Evolutionary conservation across 2,329 filamentous ascomycete species (phyloP).

Genomic region (Coniochaeta hoffmannii): DNA sequence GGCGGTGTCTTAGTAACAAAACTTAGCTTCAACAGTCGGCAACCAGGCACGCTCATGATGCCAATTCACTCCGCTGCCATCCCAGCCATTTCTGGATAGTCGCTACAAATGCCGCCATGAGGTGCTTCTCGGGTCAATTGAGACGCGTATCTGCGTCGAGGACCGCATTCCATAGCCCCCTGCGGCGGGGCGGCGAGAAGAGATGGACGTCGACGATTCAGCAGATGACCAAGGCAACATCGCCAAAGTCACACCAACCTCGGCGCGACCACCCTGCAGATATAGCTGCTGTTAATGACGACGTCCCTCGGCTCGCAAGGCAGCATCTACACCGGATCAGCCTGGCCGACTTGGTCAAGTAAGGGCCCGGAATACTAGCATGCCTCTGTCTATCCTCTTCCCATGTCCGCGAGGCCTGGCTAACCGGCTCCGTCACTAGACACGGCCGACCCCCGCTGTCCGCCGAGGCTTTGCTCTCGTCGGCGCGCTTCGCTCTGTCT

Average conservation of each 20-base stretch:
- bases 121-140: constrained; percentile 28
- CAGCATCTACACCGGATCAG: constrained; percentile 75
- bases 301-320: constrained; percentile 71
- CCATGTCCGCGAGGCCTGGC: constrained; percentile 2
- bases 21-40: no score
- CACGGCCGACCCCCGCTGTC: constrained; percentile 80
- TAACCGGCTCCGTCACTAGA: constrained; percentile 25
- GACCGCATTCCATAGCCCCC: constrained; percentile 5
- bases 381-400: constrained; percentile 1
- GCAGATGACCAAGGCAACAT: not conserved
- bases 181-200: not conserved
- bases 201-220: constrained; percentile 10
- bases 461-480: constrained; percentile 71
- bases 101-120: constrained; percentile 41
- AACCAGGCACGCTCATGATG: no score
- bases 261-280: constrained; percentile 17
- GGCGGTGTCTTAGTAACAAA: not conserved
- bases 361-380: constrained; percentile 19
- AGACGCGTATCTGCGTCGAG: constrained; percentile 22
- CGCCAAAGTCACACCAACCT: constrained; percentile 4
- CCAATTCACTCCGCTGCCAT: not conserved
- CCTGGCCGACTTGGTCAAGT: constrained; percentile 84
- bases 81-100: not conserved
- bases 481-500: constrained; percentile 91
- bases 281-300: constrained; percentile 57